Percentiles rank a stretch among this genome's conserved stretches.
These are phyloP conservation scores for Talaromyces funiculosus DNA, from an alignment of 2,329 filamentous ascomycete genomes.

Conservation along the genomic window DNA sequence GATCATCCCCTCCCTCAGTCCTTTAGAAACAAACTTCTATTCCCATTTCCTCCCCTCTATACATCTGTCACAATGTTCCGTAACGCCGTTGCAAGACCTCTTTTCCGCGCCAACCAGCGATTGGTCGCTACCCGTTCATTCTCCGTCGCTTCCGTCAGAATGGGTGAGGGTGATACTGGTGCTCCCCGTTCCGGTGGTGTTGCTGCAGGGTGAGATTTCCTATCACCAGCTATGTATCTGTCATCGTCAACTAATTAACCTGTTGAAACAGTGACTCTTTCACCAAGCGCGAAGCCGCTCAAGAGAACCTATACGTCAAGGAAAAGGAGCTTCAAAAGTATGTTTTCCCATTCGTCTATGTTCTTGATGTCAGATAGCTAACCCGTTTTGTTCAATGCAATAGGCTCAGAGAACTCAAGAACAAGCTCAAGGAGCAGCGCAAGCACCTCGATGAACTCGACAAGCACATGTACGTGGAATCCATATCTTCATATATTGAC, in stretches of 20 bases:
- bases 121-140: constrained; percentile 52
- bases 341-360: constrained; percentile 10
- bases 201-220: constrained; percentile 27
- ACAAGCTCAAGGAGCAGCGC: constrained; percentile 68
- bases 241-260: constrained; percentile 12
- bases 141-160: constrained; percentile 56
- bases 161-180: constrained; percentile 67
- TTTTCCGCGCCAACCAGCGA: constrained; percentile 35
- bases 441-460: constrained; percentile 78
- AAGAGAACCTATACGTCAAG: constrained; percentile 78
- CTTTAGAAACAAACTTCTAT: background rate
- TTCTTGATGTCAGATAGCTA: background rate
- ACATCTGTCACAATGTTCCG: constrained; percentile 16
- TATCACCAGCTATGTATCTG: background rate
- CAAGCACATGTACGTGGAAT: constrained; percentile 68
- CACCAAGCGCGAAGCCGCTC: constrained; percentile 82
- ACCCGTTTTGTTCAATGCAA: background rate
- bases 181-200: constrained; percentile 33
- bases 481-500: no score
- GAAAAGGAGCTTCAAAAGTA: constrained; percentile 85
- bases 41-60: background rate
- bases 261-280: constrained; percentile 68
- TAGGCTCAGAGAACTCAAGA: constrained; percentile 64
- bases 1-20: background rate
- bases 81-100: constrained; percentile 13